Conservation (phyloP, 257 asterid genomes). For the Verbena officinalis region DNA sequence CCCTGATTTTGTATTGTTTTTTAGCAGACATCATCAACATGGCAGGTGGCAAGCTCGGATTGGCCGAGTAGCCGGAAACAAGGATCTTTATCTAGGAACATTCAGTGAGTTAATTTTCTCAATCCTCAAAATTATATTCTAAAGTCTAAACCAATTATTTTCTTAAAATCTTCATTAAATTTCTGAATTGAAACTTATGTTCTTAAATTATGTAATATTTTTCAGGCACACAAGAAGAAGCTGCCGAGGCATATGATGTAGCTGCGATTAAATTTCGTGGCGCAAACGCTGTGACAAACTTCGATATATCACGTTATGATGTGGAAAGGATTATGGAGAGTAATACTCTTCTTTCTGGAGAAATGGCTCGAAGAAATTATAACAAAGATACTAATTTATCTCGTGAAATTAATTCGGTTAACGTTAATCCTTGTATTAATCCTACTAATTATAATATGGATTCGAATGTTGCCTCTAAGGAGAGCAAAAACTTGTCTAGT, state of each 20-base stretch:
- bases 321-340: conserved; percentile 75
- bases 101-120: conserved; percentile 52
- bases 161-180: too few relatives aligned
- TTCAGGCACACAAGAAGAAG: conserved; percentile 90
- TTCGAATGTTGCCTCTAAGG: not conserved
- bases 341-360: conserved; percentile 66
- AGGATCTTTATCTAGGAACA: conserved; percentile 83
- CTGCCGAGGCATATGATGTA: conserved; percentile 87
- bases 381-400: conserved; percentile 34
- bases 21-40: conserved; percentile 90
- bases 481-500: conserved; percentile 36
- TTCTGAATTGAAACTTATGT: too few relatives aligned
- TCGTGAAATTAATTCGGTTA: not conserved
- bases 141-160: too few relatives aligned
- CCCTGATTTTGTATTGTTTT: conserved; percentile 26
- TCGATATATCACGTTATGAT: conserved; percentile 64
- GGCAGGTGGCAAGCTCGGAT: conserved; percentile 93
- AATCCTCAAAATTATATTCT: too few relatives aligned
- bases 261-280: conserved; percentile 90
- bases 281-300: conserved; percentile 78
- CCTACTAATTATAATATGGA: not conserved
- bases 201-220: too few relatives aligned
- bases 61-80: conserved; percentile 87
- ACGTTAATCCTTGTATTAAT: not conserved
- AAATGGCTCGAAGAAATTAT: conserved; percentile 52